Base-by-base conservation (phyloP, 768 basidiomycete genomes). In the Neoboletus subvelutipes region DNA sequence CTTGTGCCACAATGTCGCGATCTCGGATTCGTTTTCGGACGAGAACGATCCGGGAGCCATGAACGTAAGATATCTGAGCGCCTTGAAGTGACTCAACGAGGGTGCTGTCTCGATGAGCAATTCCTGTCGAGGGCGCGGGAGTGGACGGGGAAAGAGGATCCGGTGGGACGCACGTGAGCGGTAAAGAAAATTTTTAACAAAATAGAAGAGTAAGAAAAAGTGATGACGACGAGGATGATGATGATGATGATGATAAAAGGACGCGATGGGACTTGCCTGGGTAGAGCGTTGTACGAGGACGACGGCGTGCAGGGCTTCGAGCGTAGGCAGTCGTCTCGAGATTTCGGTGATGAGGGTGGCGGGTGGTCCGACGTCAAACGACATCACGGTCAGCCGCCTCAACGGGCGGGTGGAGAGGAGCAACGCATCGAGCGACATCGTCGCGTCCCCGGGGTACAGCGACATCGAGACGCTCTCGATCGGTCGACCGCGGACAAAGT, bases 301-400 rank as follows among this genome's bases (percentile, higher is more conserved):
- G 11, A 87, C 83, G 31, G 87, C 71, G 62, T 87, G 84, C 31
- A 87, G 67, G 1, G 84, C 83, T 64, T 87, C 83, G 47, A 88
- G 70, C 34, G 73, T 51, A 0, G 79, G 77, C 5, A 86, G 72
- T 5, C 81, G 75, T 43, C 62, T 56, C 11, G 81, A 76, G 4
- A 87, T 73, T 48, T 81, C 78, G 2, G 72, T 59, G 24, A 87
- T 68, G 50, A 87, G 69, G 50, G 73, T 69, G 1, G 71, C 65
- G 13, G 80, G 80, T 1, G 78, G 72, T 1, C 70, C 64, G 4
- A 77, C 70, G 58, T 85, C 85, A 48, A 86, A 82, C 39, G 80
- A 80, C 72, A 86, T 81, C 28, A 85, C 71, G 26, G 83, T 87
- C 39, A 86, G 71, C 59, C 83, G 75, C 50, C 69, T 73, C 53